phyloP scores from a whole-genome alignment of 2,329 filamentous ascomycete genomes.

The Emergomyces pasteurianus region DNA sequence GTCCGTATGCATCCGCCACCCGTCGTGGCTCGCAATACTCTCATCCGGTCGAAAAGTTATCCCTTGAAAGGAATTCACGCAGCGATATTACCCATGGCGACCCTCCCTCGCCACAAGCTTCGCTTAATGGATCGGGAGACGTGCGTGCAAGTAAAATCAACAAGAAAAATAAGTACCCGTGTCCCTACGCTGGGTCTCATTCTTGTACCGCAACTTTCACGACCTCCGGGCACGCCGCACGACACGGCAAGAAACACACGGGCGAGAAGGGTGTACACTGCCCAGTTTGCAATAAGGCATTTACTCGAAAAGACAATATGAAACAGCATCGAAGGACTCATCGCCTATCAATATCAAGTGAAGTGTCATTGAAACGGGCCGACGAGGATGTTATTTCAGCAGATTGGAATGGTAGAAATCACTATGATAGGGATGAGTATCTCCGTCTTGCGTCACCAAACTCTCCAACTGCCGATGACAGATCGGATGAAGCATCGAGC shows the following conservation, averaged over 20 bases:
- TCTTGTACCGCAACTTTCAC: constrained; percentile 52
- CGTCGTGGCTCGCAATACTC: not conserved
- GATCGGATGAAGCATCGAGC: constrained; percentile 2
- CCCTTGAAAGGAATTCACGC: not conserved
- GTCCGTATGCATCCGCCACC: not conserved
- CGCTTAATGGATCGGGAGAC: constrained; percentile 17
- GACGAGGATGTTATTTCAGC: not conserved
- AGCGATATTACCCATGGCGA: constrained; percentile 8
- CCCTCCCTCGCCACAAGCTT: constrained; percentile 18
- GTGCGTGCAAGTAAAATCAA: constrained; percentile 12
- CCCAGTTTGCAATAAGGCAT: constrained; percentile 55
- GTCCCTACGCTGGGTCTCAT: constrained; percentile 48
- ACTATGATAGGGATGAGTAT: constrained; percentile 3
- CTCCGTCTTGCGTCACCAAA: not conserved
- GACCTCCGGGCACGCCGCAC: constrained; percentile 55
- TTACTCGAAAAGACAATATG: constrained; percentile 59
- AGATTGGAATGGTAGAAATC: not conserved
- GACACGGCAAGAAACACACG: constrained; percentile 57
- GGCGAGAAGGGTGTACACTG: constrained; percentile 58
- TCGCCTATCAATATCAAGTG: constrained; percentile 19
- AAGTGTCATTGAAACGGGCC: constrained; percentile 13
- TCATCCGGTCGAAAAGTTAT: not conserved
- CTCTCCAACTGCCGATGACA: constrained; percentile 1
- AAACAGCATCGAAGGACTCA: constrained; percentile 56
- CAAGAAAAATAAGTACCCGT: constrained; percentile 54